Evolutionary conservation across 176 grass and related monocot species (phyloP), one percentile per base, ranked within the genome.

Genomic region (Phragmites australis): DNA sequence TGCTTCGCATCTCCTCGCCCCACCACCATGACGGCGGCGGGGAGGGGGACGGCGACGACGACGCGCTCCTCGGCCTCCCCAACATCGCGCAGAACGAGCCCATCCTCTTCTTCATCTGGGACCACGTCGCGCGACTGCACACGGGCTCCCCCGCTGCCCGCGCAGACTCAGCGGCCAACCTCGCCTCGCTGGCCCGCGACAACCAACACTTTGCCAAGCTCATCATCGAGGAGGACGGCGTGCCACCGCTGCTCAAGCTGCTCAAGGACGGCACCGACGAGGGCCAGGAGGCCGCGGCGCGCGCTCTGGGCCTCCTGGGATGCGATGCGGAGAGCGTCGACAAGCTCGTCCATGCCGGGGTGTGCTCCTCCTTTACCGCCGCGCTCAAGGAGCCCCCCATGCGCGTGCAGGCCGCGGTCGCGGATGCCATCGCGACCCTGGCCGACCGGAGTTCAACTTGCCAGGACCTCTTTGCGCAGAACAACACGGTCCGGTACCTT

Each of bases 211-310:
- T 89, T 57, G 90, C 90, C 54, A 93, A 90, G 67, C 85, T 82
- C 57, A 97, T 97, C 75, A 97, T 97, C 57, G 93, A 97, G 68
- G 93, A 97, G 85, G 93, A 91, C 32, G 90, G 90, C 2, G 81
- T 93, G 7, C 77, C 39, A 15, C 93, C 93, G 39, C 81, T 97
- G 13, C 86, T 97, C 37, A 91, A 82, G 42, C 80, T 97, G 43
- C 65, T 97, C 27, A 93, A 97, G 82, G 93, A 97, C 16, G 90
- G 90, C 56, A 79, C 85, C 23, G 85, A 89, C 14, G 90, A 97
- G 1, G 86, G 85, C n/a, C 90, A 90, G 74, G 90, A 91, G 78
- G 82, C 78, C 9, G 93, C 93, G 0, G 93, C 90, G 0, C 80
- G 75, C 23, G 93, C 93, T 14, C 65, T 97, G 9, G 88, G 93